Evolutionary conservation across 2,329 filamentous ascomycete species (phyloP), one percentile per base, ranked within the genome.

Genomic region (Hypoxylon sp.): DNA sequence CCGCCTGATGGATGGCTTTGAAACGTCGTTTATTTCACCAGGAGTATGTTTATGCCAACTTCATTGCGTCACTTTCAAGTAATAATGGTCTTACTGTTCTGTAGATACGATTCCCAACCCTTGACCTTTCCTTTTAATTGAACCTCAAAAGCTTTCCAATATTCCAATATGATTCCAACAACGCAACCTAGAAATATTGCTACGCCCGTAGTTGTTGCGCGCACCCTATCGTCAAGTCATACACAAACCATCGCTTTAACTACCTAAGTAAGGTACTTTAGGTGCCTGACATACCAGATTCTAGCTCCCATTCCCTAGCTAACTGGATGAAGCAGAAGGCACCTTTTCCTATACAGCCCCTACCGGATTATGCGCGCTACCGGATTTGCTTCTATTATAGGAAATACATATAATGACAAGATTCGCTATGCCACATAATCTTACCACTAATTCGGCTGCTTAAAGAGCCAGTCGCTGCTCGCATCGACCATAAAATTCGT

Each of bases 401-500:
- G 57, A 59, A 47, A 62, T 53, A 42, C 17, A 47, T 47, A 50
- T 13, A 19, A 8, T 50, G n/a, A 50, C 13, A n/a, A 50, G 48
- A 29, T 13, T 48, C 53, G 42, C 35, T 54, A 39, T 54, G 37
- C 35, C 44, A 46, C 52, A 48, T 22, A 46, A 22, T 24, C 5
- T 17, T 26, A 37, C 35, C 35, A 50, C 39, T 63, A 70, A 29
- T 50, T 70, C 6, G 72, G 69, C 62, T 85, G 83, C 75, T 90
- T 90, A 64, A 89, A 90, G n/a, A 93, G 84, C 91, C 91, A 93
- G 77, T 93, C 91, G 68, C 89, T 89, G 72, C 87, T 92, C 1
- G 88, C 89, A 80, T 93, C 91, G 31, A 92, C 86, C 87, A 91
- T 92, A 73, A 92, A 93, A 74, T 93, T 92, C 50, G 90, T 92